phyloP scores from a whole-genome alignment of 177 flowering plant genomes.

The Vitis hybrid region DNA sequence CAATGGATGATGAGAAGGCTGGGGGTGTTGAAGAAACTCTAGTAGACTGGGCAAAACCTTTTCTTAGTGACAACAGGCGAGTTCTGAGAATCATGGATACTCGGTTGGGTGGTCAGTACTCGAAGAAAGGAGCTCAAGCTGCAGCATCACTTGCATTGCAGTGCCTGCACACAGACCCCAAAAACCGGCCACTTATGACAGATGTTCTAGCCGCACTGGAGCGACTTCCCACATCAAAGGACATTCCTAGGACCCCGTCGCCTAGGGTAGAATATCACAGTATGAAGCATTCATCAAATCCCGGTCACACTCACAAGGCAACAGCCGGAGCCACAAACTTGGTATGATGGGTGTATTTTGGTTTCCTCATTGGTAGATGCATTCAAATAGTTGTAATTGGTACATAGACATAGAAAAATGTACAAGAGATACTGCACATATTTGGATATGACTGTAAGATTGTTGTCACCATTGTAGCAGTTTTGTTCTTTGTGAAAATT shows the following conservation, averaged over 20 bases:
- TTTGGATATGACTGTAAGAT: too few relatives aligned
- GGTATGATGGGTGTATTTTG: too few relatives aligned
- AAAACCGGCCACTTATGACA: slow-evolving; percentile 9
- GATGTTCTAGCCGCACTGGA: slow-evolving; percentile 10
- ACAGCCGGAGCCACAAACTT: too few relatives aligned
- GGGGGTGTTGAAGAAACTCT: slow-evolving; percentile 13
- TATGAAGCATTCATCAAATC: too few relatives aligned
- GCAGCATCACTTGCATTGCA: slow-evolving; percentile 15
- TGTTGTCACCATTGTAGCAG: too few relatives aligned
- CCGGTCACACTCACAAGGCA: too few relatives aligned
- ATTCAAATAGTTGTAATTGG: too few relatives aligned
- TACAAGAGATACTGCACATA: too few relatives aligned
- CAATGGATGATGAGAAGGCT: slow-evolving; percentile 2
- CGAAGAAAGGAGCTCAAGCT: slow-evolving; percentile 13
- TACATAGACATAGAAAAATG: too few relatives aligned
- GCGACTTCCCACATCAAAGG: slow-evolving; percentile 2
- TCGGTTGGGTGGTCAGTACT: slow-evolving; percentile 13
- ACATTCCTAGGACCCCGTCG: neutral
- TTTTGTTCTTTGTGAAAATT: too few relatives aligned
- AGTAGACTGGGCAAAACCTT: slow-evolving; percentile 18
- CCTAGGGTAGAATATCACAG: too few relatives aligned
- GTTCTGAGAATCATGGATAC: slow-evolving; percentile 14
- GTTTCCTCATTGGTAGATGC: too few relatives aligned
- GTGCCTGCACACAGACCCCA: slow-evolving; percentile 7
- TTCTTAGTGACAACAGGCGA: slow-evolving; percentile 5